Evolutionary conservation across 2,329 filamentous ascomycete species (phyloP), one percentile per base, ranked within the genome.

Genomic region (Neoascochyta sp.): DNA sequence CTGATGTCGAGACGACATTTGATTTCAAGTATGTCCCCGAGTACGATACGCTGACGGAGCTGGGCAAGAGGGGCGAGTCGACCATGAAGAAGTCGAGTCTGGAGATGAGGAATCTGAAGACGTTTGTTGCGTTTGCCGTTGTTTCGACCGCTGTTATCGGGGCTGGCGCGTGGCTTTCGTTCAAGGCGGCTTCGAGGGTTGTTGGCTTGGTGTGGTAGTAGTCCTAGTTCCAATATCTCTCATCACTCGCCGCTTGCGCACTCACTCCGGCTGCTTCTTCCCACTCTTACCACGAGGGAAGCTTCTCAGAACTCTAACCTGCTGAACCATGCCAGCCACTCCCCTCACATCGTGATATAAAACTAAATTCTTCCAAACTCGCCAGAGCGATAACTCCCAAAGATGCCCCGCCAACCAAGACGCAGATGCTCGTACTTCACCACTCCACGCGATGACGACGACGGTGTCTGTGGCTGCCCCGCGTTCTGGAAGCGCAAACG

Each of bases 21-120:
- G 76, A 81, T 12, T 83, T 88, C 62, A 82, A 86, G 52, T 83
- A 83, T 50, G 66, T 83, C 7, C 81, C 82, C 0, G 64, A 74
- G 42, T 70, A 72, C 27, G 54, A 63, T 27, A 73, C 70, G 7
- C 60, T 69, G 9, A 75, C 72, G 4, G 64, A 68, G 25, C 58
- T 71, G 58, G 67, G 67, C 2, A 59, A 67, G 37, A 56, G 60
- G 26, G 53, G 61, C 22, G 62, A 65, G 41, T 59, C 63, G 16
- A 60, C 63, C 48, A 32, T 62, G 9, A 48, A 50, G 20, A 53
- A 50, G 19, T 62, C 57, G 4, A 48, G 43, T 24, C 58, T 72
- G 9, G 73, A 76, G 53, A 60, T 56, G 39, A 61, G 70, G 32
- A 73, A 73, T 44, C 31, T 74, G 29, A 65, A 62, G 41, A 58